phyloP scores from a whole-genome alignment of 2,329 filamentous ascomycete species.

The Setomelanomma holmii region DNA sequence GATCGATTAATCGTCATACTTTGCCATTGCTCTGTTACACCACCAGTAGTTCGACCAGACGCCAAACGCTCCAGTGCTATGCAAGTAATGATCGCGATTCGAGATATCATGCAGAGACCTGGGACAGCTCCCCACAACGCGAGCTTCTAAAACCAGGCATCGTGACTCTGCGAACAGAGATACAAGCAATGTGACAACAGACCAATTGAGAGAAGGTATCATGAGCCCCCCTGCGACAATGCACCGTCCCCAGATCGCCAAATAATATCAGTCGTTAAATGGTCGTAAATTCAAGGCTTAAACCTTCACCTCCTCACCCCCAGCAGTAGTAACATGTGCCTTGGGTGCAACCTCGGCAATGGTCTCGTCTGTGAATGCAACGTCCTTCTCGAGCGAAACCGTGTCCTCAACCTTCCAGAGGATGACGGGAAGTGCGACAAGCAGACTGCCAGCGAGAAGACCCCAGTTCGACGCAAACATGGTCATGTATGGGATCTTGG shows the following conservation, averaged over 20 bases:
- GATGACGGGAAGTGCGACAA: conserved; percentile 82
- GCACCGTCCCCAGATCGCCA: conserved; percentile 12
- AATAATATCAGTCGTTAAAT: conserved; percentile 13
- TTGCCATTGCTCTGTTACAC: no score
- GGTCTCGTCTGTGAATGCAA: conserved; percentile 86
- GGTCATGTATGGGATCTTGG: conserved; percentile 67
- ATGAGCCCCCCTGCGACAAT: conserved; percentile 19
- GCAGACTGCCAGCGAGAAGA: conserved; percentile 73
- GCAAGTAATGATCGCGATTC: conserved; percentile 14
- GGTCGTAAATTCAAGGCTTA: conserved; percentile 15
- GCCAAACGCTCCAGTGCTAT: conserved; percentile 7
- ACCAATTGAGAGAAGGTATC: conserved; percentile 26
- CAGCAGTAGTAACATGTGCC: conserved; percentile 17
- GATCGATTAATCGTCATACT: no score
- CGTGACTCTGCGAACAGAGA: conserved; percentile 30
- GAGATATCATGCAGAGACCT: conserved; percentile 30
- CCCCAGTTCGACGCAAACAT: conserved; percentile 81
- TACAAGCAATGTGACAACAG: conserved; percentile 24
- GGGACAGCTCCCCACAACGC: conserved; percentile 15
- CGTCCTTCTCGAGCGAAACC: conserved; percentile 80
- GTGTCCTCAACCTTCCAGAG: conserved; percentile 80
- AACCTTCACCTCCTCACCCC: conserved; percentile 37
- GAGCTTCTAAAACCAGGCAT: conserved; percentile 20
- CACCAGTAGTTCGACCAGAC: background rate
- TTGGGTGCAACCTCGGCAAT: conserved; percentile 68